Conservation (phyloP, 2,329 filamentous ascomycete species). For the Calonectria honghensis region DNA sequence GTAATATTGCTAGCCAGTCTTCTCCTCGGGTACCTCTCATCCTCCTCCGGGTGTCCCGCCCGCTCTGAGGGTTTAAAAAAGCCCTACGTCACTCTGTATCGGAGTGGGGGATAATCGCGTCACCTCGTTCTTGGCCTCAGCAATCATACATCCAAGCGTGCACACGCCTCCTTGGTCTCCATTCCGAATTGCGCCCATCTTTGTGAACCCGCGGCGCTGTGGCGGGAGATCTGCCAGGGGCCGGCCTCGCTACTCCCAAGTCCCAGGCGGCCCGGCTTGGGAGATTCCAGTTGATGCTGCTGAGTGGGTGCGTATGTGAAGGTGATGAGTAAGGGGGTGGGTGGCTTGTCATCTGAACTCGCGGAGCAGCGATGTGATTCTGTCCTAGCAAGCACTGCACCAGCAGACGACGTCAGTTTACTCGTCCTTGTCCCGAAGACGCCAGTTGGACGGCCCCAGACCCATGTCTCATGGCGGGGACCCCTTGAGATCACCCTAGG, state of each 20-base stretch:
- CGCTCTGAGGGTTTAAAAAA: conserved; percentile 39
- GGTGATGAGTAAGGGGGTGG: conserved; percentile 7
- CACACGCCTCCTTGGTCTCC: neutral
- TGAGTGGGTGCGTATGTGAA: neutral
- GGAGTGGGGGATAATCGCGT: conserved; percentile 38
- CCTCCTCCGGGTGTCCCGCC: conserved; percentile 37
- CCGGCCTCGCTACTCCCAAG: neutral
- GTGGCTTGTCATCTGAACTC: conserved; percentile 33
- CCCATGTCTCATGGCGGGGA: conserved; percentile 54
- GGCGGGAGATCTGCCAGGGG: conserved; percentile 28
- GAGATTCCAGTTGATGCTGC: conserved; percentile 15
- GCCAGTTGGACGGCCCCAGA: conserved; percentile 45
- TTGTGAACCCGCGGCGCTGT: conserved; percentile 7
- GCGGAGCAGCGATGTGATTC: conserved; percentile 24
- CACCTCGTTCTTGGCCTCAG: conserved; percentile 28
- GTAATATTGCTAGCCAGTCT: conserved; percentile 23
- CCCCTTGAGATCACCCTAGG: conserved; percentile 53
- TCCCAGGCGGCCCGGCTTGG: neutral
- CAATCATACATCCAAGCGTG: conserved; percentile 10
- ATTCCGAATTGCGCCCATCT: conserved; percentile 11
- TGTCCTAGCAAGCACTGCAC: conserved; percentile 19
- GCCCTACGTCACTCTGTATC: conserved; percentile 52
- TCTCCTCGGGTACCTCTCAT: conserved; percentile 37
- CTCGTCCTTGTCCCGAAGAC: conserved; percentile 32
- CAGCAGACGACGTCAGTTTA: conserved; percentile 32